These are phyloP conservation scores for Taphrina communis DNA, from an alignment of 1,139 yeast species.

Conservation along the genomic window DNA sequence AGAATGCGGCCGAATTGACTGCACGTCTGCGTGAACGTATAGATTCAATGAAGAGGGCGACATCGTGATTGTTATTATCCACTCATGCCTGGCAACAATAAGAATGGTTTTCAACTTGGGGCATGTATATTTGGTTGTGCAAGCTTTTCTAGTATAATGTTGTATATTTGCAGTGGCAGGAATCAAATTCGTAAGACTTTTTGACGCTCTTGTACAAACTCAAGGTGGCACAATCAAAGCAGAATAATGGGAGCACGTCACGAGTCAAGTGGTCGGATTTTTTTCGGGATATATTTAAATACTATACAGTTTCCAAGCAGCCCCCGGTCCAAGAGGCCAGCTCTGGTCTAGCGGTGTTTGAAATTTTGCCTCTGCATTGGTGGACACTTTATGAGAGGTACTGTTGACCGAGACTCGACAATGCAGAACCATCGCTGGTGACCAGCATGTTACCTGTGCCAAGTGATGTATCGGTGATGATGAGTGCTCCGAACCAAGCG, in stretches of 20 bases:
- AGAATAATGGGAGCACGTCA: too few species aligned
- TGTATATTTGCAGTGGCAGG: conserved; percentile 4
- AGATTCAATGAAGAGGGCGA: conserved; percentile 72
- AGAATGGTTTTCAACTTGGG: background rate
- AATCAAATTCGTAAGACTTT: background rate
- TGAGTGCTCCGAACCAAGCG: conserved; percentile 42
- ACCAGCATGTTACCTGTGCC: conserved; percentile 34
- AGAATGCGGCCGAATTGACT: conserved; percentile 87
- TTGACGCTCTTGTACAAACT: too few species aligned
- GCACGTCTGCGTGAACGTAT: conserved; percentile 82
- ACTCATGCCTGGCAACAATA: background rate
- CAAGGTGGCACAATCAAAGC: too few species aligned
- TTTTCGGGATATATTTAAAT: too few species aligned
- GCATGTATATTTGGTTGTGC: background rate
- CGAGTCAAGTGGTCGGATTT: too few species aligned
- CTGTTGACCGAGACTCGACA: conserved; percentile 34
- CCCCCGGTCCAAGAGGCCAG: background rate
- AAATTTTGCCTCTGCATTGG: too few species aligned
- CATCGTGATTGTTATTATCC: background rate
- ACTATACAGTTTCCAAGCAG: too few species aligned
- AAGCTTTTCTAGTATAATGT: background rate
- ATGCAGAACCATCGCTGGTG: conserved; percentile 30
- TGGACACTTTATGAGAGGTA: conserved; percentile 21
- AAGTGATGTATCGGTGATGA: conserved; percentile 14
- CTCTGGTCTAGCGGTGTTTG: background rate